These are phyloP conservation scores for Myxozyma mucilagina DNA, from an alignment of 805 yeast genomes.

Conservation along the genomic window DNA sequence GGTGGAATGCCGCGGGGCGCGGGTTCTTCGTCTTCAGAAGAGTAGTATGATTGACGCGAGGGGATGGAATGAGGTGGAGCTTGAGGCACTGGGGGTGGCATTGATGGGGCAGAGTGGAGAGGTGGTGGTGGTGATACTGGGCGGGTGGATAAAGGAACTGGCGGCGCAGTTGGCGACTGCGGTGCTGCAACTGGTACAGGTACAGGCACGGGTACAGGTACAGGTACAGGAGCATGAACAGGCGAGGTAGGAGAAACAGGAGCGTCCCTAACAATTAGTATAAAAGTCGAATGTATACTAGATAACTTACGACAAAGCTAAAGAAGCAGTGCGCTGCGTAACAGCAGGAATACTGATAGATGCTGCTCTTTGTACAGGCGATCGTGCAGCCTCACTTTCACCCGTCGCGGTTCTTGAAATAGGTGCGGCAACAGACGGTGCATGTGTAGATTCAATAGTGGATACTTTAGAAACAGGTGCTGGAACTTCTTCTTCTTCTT, in stretches of 20 bases:
- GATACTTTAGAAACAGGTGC: background rate
- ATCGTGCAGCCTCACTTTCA: background rate
- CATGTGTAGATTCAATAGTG: background rate
- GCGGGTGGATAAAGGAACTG: background rate
- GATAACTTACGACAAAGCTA: background rate
- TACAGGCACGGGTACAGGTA: background rate
- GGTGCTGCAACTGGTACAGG: slow-evolving; percentile 1
- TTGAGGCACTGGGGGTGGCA: slow-evolving; percentile 6
- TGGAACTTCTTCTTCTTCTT: slow-evolving; percentile 2
- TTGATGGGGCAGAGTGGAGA: background rate
- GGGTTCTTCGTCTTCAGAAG: slow-evolving; percentile 14
- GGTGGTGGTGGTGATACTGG: background rate
- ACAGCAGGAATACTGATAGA: background rate
- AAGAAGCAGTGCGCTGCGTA: slow-evolving; percentile 5
- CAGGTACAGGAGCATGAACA: background rate
- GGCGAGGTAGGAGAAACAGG: too few relatives aligned
- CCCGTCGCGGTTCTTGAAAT: background rate
- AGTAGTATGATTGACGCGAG: too few relatives aligned
- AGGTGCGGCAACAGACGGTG: background rate
- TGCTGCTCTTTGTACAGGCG: background rate
- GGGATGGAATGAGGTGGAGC: too few relatives aligned
- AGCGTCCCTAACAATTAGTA: too few relatives aligned
- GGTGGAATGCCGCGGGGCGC: slow-evolving; percentile 24
- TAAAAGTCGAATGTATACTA: too few relatives aligned
- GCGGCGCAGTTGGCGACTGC: background rate